Conservation (phyloP, 371 early-diverging fungal species). For the Syncephalastrum contaminatum region DNA sequence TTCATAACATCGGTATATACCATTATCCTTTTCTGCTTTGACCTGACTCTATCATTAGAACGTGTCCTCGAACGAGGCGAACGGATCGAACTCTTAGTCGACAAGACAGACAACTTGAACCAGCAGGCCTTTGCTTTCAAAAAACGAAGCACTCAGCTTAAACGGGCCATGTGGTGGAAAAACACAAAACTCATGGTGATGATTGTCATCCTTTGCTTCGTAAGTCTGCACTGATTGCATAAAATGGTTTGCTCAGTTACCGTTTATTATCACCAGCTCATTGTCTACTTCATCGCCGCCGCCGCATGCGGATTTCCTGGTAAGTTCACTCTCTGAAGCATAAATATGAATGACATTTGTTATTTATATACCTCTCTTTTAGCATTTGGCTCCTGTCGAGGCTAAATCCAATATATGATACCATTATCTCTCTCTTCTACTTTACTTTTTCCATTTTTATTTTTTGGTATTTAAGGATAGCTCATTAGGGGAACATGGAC, state of each 20-base stretch:
- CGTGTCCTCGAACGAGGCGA: conserved; percentile 91
- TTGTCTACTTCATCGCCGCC: conserved; percentile 65
- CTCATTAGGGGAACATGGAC: too few relatives aligned
- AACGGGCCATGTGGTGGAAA: conserved; percentile 93
- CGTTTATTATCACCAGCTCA: conserved; percentile 43
- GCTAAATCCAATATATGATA: conserved; percentile 1
- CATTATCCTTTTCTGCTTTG: background rate
- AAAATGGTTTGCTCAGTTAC: background rate
- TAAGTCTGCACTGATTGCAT: conserved; percentile 42
- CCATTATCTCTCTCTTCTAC: too few relatives aligned
- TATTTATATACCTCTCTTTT: background rate
- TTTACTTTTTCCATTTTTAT: too few relatives aligned
- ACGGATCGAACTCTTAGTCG: conserved; percentile 86
- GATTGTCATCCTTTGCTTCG: conserved; percentile 64
- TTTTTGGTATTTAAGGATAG: too few relatives aligned
- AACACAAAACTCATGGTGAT: conserved; percentile 79
- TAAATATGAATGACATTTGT: background rate
- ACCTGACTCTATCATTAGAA: conserved; percentile 39
- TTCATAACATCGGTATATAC: conserved; percentile 77
- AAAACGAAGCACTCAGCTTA: conserved; percentile 84
- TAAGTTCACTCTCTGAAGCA: conserved; percentile 15
- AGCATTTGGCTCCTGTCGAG: conserved; percentile 30
- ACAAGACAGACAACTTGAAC: conserved; percentile 88
- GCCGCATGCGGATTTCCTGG: conserved; percentile 80
- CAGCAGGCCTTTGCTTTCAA: conserved; percentile 89